phyloP scores from a whole-genome alignment of 2,329 filamentous ascomycete species.

The Diaporthe sp. region DNA sequence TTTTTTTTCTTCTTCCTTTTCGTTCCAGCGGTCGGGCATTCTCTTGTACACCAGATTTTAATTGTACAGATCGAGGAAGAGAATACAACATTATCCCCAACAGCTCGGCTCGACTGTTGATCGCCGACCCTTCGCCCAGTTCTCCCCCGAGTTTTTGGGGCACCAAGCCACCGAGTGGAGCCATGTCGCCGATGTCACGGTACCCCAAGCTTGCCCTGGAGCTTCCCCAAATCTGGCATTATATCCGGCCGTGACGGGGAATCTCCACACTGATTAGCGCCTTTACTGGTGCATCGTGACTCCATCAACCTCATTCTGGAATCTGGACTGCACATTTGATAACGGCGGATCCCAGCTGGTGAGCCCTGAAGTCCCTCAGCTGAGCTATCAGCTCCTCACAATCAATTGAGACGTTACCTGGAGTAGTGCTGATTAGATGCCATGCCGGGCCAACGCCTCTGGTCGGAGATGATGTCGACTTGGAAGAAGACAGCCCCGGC shows the following conservation, averaged over 20 bases:
- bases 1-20: not conserved
- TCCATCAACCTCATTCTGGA: not conserved
- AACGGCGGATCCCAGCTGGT: slow-evolving; percentile 9
- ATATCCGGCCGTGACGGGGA: not conserved
- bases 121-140: not conserved
- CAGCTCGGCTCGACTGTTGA: slow-evolving; percentile 2
- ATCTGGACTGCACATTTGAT: not conserved
- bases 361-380: not conserved
- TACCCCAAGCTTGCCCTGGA: not conserved
- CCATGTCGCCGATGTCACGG: slow-evolving; percentile 17
- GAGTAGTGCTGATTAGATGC: not conserved
- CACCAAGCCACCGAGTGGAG: slow-evolving; percentile 13
- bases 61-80: not conserved
- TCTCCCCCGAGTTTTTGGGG: slow-evolving; percentile 28
- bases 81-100: not conserved
- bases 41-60: not conserved
- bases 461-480: slow-evolving; percentile 18
- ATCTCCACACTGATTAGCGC: slow-evolving; percentile 25
- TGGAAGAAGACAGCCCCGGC: slow-evolving; percentile 2
- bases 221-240: slow-evolving; percentile 22
- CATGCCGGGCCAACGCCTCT: not conserved
- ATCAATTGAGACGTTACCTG: not conserved
- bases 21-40: not conserved
- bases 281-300: not conserved
- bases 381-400: slow-evolving; percentile 1